phyloP scores from a whole-genome alignment of 805 yeast species.

The Saturnispora galanensis region DNA sequence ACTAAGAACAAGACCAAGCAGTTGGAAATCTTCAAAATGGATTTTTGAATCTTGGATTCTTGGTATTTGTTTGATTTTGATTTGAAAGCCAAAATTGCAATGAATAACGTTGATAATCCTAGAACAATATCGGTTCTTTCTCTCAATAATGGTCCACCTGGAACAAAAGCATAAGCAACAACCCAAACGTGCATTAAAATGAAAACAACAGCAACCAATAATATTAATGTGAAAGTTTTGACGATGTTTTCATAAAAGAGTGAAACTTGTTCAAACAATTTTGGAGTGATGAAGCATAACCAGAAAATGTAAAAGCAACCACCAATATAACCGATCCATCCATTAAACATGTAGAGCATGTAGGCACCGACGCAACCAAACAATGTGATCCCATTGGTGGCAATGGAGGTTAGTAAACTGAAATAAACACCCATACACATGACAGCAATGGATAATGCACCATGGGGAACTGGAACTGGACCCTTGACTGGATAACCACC shows the following conservation, averaged over 20 bases:
- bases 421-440: constrained; percentile 48
- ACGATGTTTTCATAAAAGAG: constrained; percentile 39
- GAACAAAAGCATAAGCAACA: constrained; percentile 97
- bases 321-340: constrained; percentile 72
- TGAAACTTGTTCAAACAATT: constrained; percentile 41
- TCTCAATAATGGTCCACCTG: constrained; percentile 79
- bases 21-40: constrained; percentile 16
- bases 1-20: constrained; percentile 29
- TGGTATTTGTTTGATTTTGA: not conserved
- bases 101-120: constrained; percentile 40
- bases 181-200: constrained; percentile 88
- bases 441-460: constrained; percentile 52
- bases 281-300: constrained; percentile 49
- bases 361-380: constrained; percentile 42
- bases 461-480: constrained; percentile 82
- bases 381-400: constrained; percentile 14
- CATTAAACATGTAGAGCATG: constrained; percentile 40
- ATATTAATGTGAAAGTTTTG: constrained; percentile 38
- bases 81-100: constrained; percentile 41
- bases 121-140: constrained; percentile 80
- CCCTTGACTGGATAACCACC: constrained; percentile 83
- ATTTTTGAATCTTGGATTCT: constrained; percentile 2
- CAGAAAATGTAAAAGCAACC: constrained; percentile 56
- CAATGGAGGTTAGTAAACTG: constrained; percentile 29
- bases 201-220: constrained; percentile 41